These are phyloP conservation scores for Hirschfeldia incana DNA, from an alignment of 345 rosid species.

Conservation along the genomic window DNA sequence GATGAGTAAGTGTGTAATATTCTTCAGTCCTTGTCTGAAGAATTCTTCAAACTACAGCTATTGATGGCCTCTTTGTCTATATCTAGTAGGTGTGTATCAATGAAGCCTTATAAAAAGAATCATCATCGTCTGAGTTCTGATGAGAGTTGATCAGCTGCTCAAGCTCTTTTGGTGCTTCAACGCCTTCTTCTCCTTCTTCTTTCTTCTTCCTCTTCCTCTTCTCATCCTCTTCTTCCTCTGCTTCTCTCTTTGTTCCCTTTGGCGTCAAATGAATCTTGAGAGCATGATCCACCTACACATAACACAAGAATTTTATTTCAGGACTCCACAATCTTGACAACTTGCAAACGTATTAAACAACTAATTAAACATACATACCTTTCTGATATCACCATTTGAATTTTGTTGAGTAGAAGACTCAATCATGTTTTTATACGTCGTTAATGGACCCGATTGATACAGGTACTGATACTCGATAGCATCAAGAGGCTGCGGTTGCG, in stretches of 20 bases:
- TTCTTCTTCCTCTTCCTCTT: not conserved
- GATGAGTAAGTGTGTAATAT: conserved; percentile 23
- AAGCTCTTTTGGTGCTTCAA: not conserved
- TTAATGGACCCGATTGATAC: not conserved
- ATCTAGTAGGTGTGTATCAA: not conserved
- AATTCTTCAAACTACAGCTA: not conserved
- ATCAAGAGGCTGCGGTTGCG: not conserved
- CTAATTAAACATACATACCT: not conserved
- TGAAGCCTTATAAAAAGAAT: not conserved
- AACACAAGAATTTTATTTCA: not conserved
- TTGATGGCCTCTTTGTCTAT: not conserved
- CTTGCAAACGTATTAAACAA: not conserved
- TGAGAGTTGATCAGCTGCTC: not conserved
- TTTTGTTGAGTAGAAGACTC: not conserved
- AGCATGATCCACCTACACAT: conserved; percentile 9
- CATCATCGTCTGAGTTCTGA: not conserved
- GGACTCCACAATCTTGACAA: not conserved
- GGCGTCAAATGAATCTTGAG: conserved; percentile 10
- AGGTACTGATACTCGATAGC: not conserved
- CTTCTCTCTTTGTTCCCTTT: not conserved
- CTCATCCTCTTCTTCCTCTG: not conserved
- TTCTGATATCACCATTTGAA: not conserved
- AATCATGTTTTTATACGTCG: not conserved
- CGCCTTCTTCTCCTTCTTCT: not conserved
- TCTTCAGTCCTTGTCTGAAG: not conserved